Evolutionary conservation across 169 alveolate species (phyloP).

Genomic region (Plasmodium knowlesi): DNA sequence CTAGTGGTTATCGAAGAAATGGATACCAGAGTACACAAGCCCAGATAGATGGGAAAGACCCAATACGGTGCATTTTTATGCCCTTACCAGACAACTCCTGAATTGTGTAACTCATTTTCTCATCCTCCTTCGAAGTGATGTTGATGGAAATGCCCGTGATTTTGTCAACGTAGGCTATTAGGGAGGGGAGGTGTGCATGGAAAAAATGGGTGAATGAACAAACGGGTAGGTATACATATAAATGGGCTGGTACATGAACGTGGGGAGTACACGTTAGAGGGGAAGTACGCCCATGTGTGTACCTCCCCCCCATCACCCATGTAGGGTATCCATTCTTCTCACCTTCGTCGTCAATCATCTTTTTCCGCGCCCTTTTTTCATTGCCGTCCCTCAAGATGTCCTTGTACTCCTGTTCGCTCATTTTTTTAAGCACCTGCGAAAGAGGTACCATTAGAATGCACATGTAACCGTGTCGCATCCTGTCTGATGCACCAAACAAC

Average conservation of each 20-base stretch:
- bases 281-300: background rate
- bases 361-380: slow-evolving; percentile 35
- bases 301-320: background rate
- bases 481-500: background rate
- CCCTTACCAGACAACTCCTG: slow-evolving; percentile 71
- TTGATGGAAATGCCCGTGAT: slow-evolving; percentile 72
- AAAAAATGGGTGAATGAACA: too few relatives aligned
- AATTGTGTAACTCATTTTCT: slow-evolving; percentile 59
- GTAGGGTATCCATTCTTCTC: background rate
- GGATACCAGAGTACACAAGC: background rate
- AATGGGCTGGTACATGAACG: background rate
- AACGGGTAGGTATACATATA: too few relatives aligned
- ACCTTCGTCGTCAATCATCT: slow-evolving; percentile 64
- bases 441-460: background rate
- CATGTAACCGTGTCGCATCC: background rate
- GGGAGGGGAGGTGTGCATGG: background rate
- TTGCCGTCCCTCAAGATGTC: slow-evolving; percentile 32
- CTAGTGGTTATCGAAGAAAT: background rate
- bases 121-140: slow-evolving; percentile 69
- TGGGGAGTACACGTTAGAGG: background rate
- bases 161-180: slow-evolving; percentile 57
- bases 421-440: slow-evolving; percentile 42
- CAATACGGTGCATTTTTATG: background rate
- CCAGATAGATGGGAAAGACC: background rate
- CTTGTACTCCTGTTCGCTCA: slow-evolving; percentile 65